Conservation (phyloP, 2,329 filamentous ascomycete genomes). For the Calonectria ilicicola region DNA sequence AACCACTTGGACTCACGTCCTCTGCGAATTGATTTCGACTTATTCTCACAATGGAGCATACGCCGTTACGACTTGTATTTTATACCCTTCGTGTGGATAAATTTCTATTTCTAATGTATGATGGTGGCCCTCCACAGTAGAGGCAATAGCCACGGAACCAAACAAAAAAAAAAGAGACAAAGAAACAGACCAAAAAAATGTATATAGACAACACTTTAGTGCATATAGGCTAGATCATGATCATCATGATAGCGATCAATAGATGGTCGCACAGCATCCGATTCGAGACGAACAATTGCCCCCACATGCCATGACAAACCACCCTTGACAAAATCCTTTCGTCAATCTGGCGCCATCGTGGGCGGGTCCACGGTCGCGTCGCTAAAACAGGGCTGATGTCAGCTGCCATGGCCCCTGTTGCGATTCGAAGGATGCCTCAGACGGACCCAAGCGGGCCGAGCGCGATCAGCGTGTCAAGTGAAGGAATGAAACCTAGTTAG, state of each 20-base stretch:
- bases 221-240: neutral
- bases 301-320: neutral
- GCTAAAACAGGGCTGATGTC: neutral
- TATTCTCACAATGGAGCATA: neutral
- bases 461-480: neutral
- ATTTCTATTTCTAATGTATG: constrained; percentile 7
- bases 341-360: neutral
- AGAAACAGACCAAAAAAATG: neutral
- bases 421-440: neutral
- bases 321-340: constrained; percentile 6
- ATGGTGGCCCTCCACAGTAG: neutral
- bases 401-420: neutral
- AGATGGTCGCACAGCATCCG: neutral
- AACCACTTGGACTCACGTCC: neutral
- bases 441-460: neutral
- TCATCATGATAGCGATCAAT: neutral
- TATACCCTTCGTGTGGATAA: neutral
- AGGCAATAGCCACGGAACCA: neutral
- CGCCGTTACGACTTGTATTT: neutral
- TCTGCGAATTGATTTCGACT: neutral
- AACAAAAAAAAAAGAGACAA: neutral
- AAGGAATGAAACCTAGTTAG: neutral
- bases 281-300: neutral
- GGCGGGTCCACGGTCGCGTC: neutral
- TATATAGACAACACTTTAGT: constrained; percentile 3